Evolutionary conservation across 345 rosid species (phyloP).

Genomic region (Boechera divaricarpa): DNA sequence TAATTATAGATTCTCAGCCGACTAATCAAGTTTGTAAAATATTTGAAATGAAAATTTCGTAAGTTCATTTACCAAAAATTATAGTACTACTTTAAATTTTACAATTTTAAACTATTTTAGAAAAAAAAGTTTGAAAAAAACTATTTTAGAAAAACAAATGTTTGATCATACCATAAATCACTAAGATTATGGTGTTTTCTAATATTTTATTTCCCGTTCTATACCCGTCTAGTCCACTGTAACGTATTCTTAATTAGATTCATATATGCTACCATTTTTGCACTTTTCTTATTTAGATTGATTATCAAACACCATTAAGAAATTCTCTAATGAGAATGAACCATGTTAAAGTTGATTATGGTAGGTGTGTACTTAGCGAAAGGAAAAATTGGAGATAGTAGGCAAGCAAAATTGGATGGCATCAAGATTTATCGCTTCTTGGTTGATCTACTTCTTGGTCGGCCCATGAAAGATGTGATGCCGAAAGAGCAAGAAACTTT

Average conservation of each 20-base stretch:
- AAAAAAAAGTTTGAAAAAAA: too few relatives aligned
- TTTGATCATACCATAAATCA: neutral
- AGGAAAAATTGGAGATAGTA: slow-evolving; percentile 27
- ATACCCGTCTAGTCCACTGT: neutral
- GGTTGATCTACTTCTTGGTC: slow-evolving; percentile 41
- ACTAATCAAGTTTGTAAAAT: slow-evolving; percentile 1
- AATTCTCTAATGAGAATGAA: neutral
- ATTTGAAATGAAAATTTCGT: neutral
- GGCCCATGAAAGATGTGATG: slow-evolving; percentile 30
- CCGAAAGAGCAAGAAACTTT: slow-evolving; percentile 29
- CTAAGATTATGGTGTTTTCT: neutral
- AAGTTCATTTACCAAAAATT: neutral
- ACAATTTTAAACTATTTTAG: neutral
- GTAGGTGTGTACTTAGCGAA: neutral
- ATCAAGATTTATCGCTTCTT: slow-evolving; percentile 24
- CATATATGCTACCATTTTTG: neutral
- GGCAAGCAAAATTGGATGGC: slow-evolving; percentile 38
- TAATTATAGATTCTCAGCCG: neutral
- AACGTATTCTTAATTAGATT: neutral
- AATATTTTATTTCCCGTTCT: too few relatives aligned
- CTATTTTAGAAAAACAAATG: neutral
- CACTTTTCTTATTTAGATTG: neutral
- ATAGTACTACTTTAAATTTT: neutral
- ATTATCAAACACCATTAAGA: neutral
- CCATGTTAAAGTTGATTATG: neutral